Base-by-base conservation (phyloP, 371 early-diverging fungal species). In the Mucor mucedo region DNA sequence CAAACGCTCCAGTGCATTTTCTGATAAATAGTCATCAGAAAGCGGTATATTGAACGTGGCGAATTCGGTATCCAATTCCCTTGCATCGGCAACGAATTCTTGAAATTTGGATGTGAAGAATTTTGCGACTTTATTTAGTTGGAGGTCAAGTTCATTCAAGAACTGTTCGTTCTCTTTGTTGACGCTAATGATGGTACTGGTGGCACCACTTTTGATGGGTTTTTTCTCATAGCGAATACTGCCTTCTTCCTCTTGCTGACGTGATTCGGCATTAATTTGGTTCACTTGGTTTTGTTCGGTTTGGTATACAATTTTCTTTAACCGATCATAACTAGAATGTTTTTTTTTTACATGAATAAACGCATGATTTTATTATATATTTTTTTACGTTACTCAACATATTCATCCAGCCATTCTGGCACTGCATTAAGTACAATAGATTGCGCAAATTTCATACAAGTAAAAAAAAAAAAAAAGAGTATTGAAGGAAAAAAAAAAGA, bases 391-490 rank as follows among this genome's bases (percentile, higher is more conserved):
- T 84, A 87, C 84, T 87, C 87, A 55, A 92, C 58, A 68, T 91
- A 91, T 71, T 87, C 72, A 60, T 92, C 92, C 58, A 84, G 84
- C 96, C 96, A 96, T 73, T 95, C 95, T 49, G 95, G 94, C 38
- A 90, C 91, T 32, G 92, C 86, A 72, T 96, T 96, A 65, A 96
- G 85, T 76, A 90, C 86, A 41, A 96, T 82, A 9, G 88, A 85
- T 77, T 91, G 92, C 6, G 93, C 90, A 70, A 95, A 95, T 82
- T 95, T 95, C 95, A 95, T 94, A 60, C 28, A 48, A 38, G 21
- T 21, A 30, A 52, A 27, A 28, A n/a, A 33, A 5, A 49, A 49
- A 49, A 21, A 44, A 13, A 29, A n/a, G n/a, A 13, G 30, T 41
- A n/a, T 32, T 47, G n/a, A 48, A 47, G 35, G 16, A 58, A 33